These are phyloP conservation scores for Neckera pumila DNA, from an alignment of 225 moss, liverwort and hornwort species.

Conservation along the genomic window DNA sequence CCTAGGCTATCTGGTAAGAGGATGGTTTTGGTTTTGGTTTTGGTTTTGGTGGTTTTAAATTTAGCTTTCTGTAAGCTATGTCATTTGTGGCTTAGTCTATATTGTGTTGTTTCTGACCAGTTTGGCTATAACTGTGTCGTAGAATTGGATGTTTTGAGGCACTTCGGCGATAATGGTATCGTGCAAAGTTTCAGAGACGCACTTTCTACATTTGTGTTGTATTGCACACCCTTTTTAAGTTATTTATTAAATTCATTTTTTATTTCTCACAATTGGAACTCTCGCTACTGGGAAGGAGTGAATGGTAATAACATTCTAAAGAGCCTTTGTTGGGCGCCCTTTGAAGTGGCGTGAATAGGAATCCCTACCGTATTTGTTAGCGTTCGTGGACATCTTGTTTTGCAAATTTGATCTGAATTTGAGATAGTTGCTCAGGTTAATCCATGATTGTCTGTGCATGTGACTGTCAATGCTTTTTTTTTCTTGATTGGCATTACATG, in stretches of 20 bases:
- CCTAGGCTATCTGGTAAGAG: not conserved
- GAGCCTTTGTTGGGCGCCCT: not conserved
- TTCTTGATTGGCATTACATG: not conserved
- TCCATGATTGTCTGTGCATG: not conserved
- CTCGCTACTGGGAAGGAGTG: not conserved
- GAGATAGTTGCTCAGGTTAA: too few relatives aligned
- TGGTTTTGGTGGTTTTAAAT: not conserved
- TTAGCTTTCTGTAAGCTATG: not conserved
- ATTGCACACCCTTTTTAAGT: not conserved
- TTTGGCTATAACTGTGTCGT: not conserved
- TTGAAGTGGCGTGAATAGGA: not conserved
- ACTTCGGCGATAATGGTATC: not conserved
- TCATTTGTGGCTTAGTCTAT: not conserved
- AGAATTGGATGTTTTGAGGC: not conserved
- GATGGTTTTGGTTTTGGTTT: not conserved
- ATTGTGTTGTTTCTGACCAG: not conserved
- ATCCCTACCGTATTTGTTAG: not conserved
- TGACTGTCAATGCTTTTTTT: not conserved
- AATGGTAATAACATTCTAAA: not conserved
- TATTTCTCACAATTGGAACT: not conserved
- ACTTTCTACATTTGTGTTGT: not conserved
- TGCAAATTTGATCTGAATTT: not conserved
- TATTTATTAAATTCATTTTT: not conserved
- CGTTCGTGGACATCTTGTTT: not conserved
- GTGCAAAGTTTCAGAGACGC: not conserved